A percentile compares a stretch with the other conserved stretches of the same genome.
phyloP scores from a whole-genome alignment of 805 yeast species.

The Monosporozyma yasuniensis region DNA sequence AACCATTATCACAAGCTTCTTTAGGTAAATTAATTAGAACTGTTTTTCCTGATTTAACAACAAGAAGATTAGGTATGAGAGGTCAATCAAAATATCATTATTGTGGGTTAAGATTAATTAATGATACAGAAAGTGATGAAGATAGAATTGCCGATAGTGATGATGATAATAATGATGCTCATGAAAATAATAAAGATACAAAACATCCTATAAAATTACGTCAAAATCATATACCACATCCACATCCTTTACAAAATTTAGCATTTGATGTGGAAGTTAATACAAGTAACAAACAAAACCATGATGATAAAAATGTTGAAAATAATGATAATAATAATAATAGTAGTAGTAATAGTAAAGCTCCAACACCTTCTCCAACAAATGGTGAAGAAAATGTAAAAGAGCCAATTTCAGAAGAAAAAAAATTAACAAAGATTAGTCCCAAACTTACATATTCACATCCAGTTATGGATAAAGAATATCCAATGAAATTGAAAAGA shows the following conservation, averaged over 20 bases:
- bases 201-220: not conserved
- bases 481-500: not conserved
- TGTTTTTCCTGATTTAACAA: constrained; percentile 55
- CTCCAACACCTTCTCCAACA: not conserved
- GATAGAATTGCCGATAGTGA: constrained; percentile 1
- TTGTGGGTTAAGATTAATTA: constrained; percentile 46
- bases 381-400: not conserved
- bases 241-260: not conserved
- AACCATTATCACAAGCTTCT: constrained; percentile 65
- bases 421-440: not conserved
- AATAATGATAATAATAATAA: not conserved
- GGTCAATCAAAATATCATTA: constrained; percentile 81
- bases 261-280: not conserved
- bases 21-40: constrained; percentile 67
- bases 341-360: not conserved
- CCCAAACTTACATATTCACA: not conserved
- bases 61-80: constrained; percentile 73
- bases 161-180: not conserved
- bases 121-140: not conserved
- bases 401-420: too few relatives aligned
- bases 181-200: not conserved
- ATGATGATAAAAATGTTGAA: not conserved
- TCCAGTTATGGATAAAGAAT: not conserved
- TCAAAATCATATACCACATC: not conserved
- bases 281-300: not conserved